phyloP scores from a whole-genome alignment of 2,329 filamentous ascomycete genomes.

The Fusarium metavorans region DNA sequence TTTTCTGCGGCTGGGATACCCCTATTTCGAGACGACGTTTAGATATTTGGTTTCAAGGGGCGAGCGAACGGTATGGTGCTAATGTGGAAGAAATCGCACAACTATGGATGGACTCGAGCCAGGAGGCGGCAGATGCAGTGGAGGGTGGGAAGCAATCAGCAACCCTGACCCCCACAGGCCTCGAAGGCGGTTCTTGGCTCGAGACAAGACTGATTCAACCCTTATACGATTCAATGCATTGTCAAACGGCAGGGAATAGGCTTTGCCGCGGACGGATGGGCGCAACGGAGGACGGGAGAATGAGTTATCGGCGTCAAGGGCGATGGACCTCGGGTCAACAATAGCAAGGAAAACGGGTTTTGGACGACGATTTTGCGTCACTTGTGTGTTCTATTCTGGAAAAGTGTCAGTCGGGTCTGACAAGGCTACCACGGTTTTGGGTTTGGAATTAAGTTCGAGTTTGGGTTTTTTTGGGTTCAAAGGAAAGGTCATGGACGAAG shows the following conservation, averaged over 20 bases:
- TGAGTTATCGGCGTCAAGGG: slow-evolving; percentile 39
- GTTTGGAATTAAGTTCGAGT: slow-evolving; percentile 3
- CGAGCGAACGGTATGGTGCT: background rate
- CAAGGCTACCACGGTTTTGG: background rate
- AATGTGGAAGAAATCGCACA: background rate
- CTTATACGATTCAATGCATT: slow-evolving; percentile 14
- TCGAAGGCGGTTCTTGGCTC: slow-evolving; percentile 5
- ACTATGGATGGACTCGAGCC: background rate
- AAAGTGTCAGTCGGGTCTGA: slow-evolving; percentile 2
- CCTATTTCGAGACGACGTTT: slow-evolving; percentile 22
- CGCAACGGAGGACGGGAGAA: slow-evolving; percentile 25
- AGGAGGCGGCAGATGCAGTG: background rate
- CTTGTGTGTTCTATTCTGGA: slow-evolving; percentile 20
- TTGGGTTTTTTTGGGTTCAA: slow-evolving; percentile 6
- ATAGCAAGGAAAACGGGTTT: background rate
- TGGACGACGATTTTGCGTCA: slow-evolving; percentile 6
- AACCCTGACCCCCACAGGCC: background rate
- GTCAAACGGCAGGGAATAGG: slow-evolving; percentile 26
- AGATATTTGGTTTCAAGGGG: slow-evolving; percentile 5
- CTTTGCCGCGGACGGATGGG: slow-evolving; percentile 31
- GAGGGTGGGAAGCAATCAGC: background rate
- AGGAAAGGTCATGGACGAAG: slow-evolving; percentile 9
- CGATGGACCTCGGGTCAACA: background rate
- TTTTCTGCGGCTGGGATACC: slow-evolving; percentile 25
- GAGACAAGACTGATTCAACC: slow-evolving; percentile 3